Evolutionary conservation across 2,329 filamentous ascomycete genomes (phyloP), one percentile per base, ranked within the genome.

Genomic region (Phaeosphaeriaceae sp.): DNA sequence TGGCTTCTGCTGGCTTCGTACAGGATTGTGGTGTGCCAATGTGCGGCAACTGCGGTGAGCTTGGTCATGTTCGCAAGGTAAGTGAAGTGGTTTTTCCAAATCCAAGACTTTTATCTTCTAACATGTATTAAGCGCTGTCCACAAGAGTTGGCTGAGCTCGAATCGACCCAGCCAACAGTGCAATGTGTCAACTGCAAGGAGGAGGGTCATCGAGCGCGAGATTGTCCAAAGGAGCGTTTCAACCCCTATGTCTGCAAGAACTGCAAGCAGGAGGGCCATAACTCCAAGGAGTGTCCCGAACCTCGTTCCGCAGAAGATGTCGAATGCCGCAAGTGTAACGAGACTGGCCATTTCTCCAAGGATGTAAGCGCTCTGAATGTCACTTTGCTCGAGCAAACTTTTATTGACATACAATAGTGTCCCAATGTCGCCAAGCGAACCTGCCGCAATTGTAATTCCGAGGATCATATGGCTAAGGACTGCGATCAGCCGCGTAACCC

Each of bases 161-260:
- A 71, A 36, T 56, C 2, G 73, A 80, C 33, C 63, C 71, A 12
- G 61, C 78, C 30, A 0, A 73, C 75, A 16, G 80, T 88, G 40
- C 78, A 77, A 38, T 91, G 88, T 68, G 81, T 77, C 74, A 87
- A 90, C 74, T 90, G 88, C 57, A 74, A 80, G 3, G 78, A 80
- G 32, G 73, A 78, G 20, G 87, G 87, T 8, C 87, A 90, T 62
- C 86, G 87, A 49, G 74, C 86, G 42, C 84, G 87, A 42, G 87
- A 91, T 58, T 91, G 88, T 50, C 68, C 68, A 4, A 64, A 74
- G 48, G 68, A 71, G 49, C 74, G 87, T 41, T 73, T 83, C 23
- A 83, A 88, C 74, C 85, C 78, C 48, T 86, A 81, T 57, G 84
- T 83, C 6, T 89, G 87, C 80, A 83, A 81, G 67, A 89, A 89